These are phyloP conservation scores for Prunus kanzakura DNA, from an alignment of 306 rosid species.

Conservation along the genomic window DNA sequence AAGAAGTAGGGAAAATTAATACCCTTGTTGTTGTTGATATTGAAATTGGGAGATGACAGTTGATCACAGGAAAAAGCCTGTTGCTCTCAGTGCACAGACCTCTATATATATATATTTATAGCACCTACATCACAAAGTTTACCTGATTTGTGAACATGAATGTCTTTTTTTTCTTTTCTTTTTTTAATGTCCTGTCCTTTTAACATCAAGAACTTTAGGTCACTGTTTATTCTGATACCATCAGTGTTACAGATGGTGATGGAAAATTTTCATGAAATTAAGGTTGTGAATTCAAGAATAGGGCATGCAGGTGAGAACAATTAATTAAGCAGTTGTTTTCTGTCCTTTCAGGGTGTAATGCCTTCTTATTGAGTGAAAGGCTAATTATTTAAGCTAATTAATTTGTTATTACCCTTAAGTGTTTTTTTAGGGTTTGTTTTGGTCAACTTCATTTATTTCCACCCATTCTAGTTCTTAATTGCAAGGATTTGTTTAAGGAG, in stretches of 20 bases:
- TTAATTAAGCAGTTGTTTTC: neutral
- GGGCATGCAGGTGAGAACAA: slow-evolving; percentile 3
- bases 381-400: neutral
- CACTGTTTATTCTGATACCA: slow-evolving; percentile 39
- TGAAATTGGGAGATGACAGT: slow-evolving; percentile 49
- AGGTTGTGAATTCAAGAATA: slow-evolving; percentile 26
- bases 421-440: neutral
- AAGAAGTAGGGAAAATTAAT: slow-evolving; percentile 31
- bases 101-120: slow-evolving; percentile 19
- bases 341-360: neutral
- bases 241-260: slow-evolving; percentile 57
- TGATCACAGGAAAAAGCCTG: slow-evolving; percentile 24
- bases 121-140: slow-evolving; percentile 22
- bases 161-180: neutral
- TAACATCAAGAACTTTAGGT: slow-evolving; percentile 54
- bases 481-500: neutral
- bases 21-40: slow-evolving; percentile 35
- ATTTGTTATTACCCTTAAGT: neutral
- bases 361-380: neutral
- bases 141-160: slow-evolving; percentile 25
- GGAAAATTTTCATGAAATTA: slow-evolving; percentile 23
- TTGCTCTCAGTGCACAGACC: slow-evolving; percentile 22
- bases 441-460: neutral
- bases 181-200: slow-evolving; percentile 28
- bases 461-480: neutral